Base-by-base conservation (phyloP, 768 basidiomycete genomes). In the Suillus subluteus region DNA sequence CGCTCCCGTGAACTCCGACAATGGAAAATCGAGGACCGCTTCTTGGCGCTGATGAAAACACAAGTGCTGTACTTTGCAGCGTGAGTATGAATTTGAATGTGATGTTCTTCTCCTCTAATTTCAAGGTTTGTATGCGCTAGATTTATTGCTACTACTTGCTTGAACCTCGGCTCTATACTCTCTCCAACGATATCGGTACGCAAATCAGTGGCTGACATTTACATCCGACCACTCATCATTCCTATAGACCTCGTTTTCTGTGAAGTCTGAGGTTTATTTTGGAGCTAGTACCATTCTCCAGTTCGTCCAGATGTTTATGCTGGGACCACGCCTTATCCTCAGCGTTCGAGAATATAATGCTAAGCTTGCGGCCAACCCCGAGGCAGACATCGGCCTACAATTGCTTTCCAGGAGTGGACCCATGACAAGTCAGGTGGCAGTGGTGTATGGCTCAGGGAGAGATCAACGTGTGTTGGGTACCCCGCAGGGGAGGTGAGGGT, bases 291-390 rank as follows among this genome's bases (percentile, higher is more conserved):
- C 4, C 4, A 56, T 37, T 18, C 6, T 35, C 18, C 21, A n/a
- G 32, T 12, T 35, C 12, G 5, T 56, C 21, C 55, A 56, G 35
- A 35, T 56, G 26, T 56, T 35, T 56, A 18, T 56, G 2, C 21
- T 56, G 35, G 55, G 55, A 37, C 55, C 55, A 37, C 55, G 55
- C 35, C 55, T 56, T 16, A 30, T 56, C 21, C 55, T 56, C 21
- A 56, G 21, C 11, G 55, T 56, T 56, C 32, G 55, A 37, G 32
- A 35, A 21, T 37, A 56, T 7, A 21, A 56, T 6, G 55, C 55
- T 13, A 35, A 37, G 18, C 32, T 56, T n/a, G 21, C 7, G 21
- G 55, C 11, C 2, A 35, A 37, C 6, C 6, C 55, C 11, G 21
- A 35, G 12, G 3, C 35, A 37, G 55, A 21, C 35, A 35, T 21